Evolutionary conservation across 192 early-diverging fungal species (phyloP).

Genomic region (Dissophora ornata): DNA sequence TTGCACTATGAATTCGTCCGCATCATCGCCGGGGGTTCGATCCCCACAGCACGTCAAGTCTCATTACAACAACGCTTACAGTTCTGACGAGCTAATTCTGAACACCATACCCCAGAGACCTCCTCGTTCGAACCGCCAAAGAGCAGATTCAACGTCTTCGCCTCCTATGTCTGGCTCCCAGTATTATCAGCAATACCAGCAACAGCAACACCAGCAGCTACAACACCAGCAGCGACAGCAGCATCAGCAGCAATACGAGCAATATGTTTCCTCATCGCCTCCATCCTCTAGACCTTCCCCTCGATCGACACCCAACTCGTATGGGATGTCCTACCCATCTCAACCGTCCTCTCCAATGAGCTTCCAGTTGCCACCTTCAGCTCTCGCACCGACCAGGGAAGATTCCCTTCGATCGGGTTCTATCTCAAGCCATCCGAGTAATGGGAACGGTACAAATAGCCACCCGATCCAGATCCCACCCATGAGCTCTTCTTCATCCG

Average conservation of each 20-base stretch:
- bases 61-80: constrained; percentile 15
- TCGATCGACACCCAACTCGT: constrained; percentile 31
- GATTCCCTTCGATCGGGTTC: constrained; percentile 35
- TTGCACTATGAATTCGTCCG: constrained; percentile 23
- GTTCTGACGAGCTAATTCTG: constrained; percentile 36
- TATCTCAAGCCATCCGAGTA: constrained; percentile 19
- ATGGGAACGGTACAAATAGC: background rate
- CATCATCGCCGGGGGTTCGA: constrained; percentile 8
- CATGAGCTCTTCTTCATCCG: background rate
- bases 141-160: constrained; percentile 32
- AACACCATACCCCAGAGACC: constrained; percentile 29
- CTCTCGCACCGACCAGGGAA: constrained; percentile 23
- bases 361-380: constrained; percentile 47
- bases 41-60: constrained; percentile 31
- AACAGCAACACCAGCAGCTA: constrained; percentile 19
- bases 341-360: constrained; percentile 44
- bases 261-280: constrained; percentile 28
- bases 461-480: constrained; percentile 30
- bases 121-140: constrained; percentile 24
- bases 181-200: constrained; percentile 44
- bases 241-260: constrained; percentile 31
- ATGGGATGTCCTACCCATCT: constrained; percentile 23
- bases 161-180: constrained; percentile 32
- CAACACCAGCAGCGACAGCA: constrained; percentile 14
- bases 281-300: constrained; percentile 29